Evolutionary conservation across 192 early-diverging fungal genomes (phyloP).

Genomic region (Pecoramyces ruminantium): DNA sequence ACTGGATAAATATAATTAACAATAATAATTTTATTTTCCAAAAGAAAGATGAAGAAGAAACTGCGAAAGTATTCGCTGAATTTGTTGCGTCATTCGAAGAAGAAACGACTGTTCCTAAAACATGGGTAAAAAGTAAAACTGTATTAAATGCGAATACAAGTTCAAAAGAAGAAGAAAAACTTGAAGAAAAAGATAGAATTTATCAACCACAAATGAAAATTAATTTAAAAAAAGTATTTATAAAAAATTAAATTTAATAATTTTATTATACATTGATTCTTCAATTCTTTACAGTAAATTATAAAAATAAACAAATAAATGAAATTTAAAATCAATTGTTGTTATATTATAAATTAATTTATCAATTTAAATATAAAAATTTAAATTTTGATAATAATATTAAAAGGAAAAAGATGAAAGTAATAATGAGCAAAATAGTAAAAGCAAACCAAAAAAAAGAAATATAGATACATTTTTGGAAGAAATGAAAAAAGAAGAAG

Average conservation of each 20-base stretch:
- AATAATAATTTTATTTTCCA: too few relatives aligned
- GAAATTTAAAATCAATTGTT: not conserved
- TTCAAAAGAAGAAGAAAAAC: not conserved
- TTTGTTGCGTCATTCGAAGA: constrained; percentile 68
- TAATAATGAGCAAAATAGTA: constrained; percentile 11
- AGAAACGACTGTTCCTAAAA: constrained; percentile 13
- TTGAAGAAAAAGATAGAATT: not conserved
- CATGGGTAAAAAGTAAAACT: constrained; percentile 21
- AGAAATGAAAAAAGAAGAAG: constrained; percentile 49
- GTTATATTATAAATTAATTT: too few relatives aligned
- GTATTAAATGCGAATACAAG: constrained; percentile 5
- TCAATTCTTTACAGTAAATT: not conserved
- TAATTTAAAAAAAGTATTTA: constrained; percentile 6
- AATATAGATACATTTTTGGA: constrained; percentile 70
- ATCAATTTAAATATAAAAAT: too few relatives aligned
- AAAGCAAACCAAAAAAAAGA: constrained; percentile 44
- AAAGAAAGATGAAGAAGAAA: constrained; percentile 53
- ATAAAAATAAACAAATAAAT: not conserved
- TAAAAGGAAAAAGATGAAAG: not conserved
- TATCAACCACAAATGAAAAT: constrained; percentile 1
- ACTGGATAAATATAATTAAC: not conserved
- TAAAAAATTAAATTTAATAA: constrained; percentile 13
- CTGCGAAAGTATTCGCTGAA: constrained; percentile 56
- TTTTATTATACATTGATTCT: not conserved
- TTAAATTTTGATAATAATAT: not conserved